Evolutionary conservation across 129 eudicot species (phyloP).

Genomic region (Cynara cardunculus): DNA sequence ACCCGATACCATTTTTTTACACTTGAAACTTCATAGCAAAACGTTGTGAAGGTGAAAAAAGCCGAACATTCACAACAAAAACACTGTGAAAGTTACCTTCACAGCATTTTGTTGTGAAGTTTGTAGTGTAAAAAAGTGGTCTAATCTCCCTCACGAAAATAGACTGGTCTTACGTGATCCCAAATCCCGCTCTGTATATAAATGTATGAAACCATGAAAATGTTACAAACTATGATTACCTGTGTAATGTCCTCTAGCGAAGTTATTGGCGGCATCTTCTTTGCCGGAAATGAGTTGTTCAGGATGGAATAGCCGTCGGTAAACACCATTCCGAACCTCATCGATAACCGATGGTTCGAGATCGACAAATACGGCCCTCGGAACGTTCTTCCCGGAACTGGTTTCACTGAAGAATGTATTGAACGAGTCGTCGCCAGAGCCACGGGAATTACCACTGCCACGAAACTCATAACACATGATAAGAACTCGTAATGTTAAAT

Average conservation of each 20-base stretch:
- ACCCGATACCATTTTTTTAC: too few species aligned
- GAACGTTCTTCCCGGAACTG: constrained; percentile 52
- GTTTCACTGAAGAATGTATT: constrained; percentile 61
- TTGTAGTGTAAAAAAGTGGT: too few species aligned
- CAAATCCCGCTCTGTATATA: too few species aligned
- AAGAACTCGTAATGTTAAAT: not conserved
- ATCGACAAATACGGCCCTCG: constrained; percentile 57
- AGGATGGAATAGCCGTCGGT: constrained; percentile 59
- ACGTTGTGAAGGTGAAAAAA: too few species aligned
- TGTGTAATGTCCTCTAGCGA: constrained; percentile 65
- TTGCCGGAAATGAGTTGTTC: constrained; percentile 65
- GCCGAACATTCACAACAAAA: too few species aligned
- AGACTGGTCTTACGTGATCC: too few species aligned
- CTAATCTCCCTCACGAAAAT: too few species aligned
- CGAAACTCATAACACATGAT: not conserved
- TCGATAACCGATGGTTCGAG: constrained; percentile 55
- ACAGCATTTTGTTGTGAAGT: too few species aligned
- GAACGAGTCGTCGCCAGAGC: constrained; percentile 43
- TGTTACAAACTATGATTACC: too few species aligned
- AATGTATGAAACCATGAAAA: too few species aligned
- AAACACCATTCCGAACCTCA: constrained; percentile 45
- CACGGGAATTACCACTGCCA: constrained; percentile 36
- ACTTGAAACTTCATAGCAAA: too few species aligned
- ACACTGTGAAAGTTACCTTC: too few species aligned
- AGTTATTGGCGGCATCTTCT: constrained; percentile 70